phyloP scores from a whole-genome alignment of 2,329 filamentous ascomycete genomes.

The Hypoxylon sp. region DNA sequence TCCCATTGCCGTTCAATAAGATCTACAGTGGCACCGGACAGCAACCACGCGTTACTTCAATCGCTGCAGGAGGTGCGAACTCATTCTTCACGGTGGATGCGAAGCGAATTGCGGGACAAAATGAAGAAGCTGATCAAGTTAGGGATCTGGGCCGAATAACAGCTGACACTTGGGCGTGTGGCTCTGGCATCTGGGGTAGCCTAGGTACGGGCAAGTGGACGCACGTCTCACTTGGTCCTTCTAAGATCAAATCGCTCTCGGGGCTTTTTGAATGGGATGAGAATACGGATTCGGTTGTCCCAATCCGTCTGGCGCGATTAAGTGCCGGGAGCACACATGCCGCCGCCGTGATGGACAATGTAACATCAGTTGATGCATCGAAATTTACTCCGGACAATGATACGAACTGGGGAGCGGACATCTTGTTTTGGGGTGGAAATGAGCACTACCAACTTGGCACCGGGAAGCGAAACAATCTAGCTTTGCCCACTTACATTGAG shows the following conservation, averaged over 20 bases:
- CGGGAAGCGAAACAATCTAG: constrained; percentile 86
- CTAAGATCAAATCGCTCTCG: constrained; percentile 86
- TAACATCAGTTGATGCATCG: constrained; percentile 74
- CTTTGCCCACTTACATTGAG: constrained; percentile 82
- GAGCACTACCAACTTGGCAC: constrained; percentile 94
- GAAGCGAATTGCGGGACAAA: constrained; percentile 65
- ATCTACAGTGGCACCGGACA: constrained; percentile 79
- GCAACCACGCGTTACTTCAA: constrained; percentile 77
- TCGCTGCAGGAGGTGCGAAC: constrained; percentile 89
- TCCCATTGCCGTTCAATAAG: constrained; percentile 76
- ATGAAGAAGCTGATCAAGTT: constrained; percentile 58
- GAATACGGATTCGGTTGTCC: constrained; percentile 72
- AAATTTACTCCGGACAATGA: constrained; percentile 72
- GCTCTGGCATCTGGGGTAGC: constrained; percentile 85
- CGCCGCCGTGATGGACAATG: constrained; percentile 86
- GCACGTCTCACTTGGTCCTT: constrained; percentile 82
- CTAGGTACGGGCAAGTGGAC: constrained; percentile 92
- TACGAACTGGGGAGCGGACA: constrained; percentile 90
- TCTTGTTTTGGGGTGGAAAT: constrained; percentile 95
- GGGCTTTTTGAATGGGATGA: constrained; percentile 92
- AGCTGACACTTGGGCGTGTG: constrained; percentile 88
- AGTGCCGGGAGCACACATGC: constrained; percentile 86
- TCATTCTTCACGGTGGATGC: constrained; percentile 91
- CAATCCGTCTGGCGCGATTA: constrained; percentile 82
- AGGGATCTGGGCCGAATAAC: constrained; percentile 70